Base-by-base conservation (phyloP, 495 filamentous ascomycete species). In the Penicillium daleae region DNA sequence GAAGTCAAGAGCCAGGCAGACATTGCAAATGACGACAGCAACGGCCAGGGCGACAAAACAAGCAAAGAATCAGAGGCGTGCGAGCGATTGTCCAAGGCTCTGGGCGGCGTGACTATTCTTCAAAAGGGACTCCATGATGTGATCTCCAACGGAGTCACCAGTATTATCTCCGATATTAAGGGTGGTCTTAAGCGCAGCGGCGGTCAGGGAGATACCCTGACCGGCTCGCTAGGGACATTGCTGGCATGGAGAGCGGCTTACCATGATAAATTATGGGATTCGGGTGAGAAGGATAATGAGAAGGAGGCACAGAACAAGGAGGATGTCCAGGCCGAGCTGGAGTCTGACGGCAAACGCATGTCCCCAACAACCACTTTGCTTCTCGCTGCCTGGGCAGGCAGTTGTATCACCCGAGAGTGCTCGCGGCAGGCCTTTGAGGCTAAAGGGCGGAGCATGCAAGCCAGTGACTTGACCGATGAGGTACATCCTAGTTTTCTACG, bases 121-220 rank as follows among this genome's bases (percentile, higher is more conserved):
- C 90, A 97, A 71, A 99, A 99, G 77, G 95, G 95, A 32, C 70
- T 74, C n/a, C 86, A 85, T 54, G 95, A 99, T 73, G 86, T 90
- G 61, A 91, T 99, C 63, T 90, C 87, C 7, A 92, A 97, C 71
- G 95, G 95, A 19, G 82, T 84, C 51, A 82, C 80, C 15, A 95
- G 91, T 50, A 72, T 91, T 33, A 80, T 90, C 24, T 88, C 87
- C 44, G 92, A 96, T 67, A 70, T 90, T 24, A 74, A 84, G 66
- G 95, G 95, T 7, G 94, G 95, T 4, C 70, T 87, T 68, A 99
- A 99, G 85, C 82, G 95, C 59, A 93, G 89, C 57, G 96, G 95
- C 42, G 95, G 95, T 3, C 95, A 99, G 74, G 95, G 95, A 10
- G 95, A 99, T 78, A 99, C 95, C 10, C 78, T 99, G 66, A 99